Conservation (phyloP, 495 filamentous ascomycete species). For the Aspergillus leporis region DNA sequence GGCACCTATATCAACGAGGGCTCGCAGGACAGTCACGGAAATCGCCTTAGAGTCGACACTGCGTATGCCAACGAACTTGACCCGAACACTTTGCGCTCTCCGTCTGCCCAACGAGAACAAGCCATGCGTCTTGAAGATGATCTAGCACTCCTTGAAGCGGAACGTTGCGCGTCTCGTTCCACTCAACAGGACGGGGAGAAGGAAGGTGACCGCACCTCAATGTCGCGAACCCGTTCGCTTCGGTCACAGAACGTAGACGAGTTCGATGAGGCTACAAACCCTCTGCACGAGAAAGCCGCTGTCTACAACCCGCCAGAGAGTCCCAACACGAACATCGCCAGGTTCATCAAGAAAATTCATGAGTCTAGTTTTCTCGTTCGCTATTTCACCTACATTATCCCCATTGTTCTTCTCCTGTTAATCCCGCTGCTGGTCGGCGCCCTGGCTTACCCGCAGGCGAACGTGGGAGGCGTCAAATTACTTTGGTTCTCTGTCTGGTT, state of each 20-base stretch:
- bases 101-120: slow-evolving; percentile 61
- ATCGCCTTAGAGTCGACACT: slow-evolving; percentile 40
- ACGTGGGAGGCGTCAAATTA: slow-evolving; percentile 73
- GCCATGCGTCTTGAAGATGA: slow-evolving; percentile 80
- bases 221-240: slow-evolving; percentile 51
- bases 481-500: slow-evolving; percentile 96
- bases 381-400: slow-evolving; percentile 85
- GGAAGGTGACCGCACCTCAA: slow-evolving; percentile 39
- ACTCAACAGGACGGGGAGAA: slow-evolving; percentile 47
- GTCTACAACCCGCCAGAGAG: slow-evolving; percentile 69
- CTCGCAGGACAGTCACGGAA: slow-evolving; percentile 19
- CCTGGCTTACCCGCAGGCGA: slow-evolving; percentile 62
- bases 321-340: slow-evolving; percentile 59
- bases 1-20: slow-evolving; percentile 37
- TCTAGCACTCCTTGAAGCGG: slow-evolving; percentile 76
- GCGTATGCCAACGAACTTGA: slow-evolving; percentile 27
- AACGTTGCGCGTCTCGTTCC: slow-evolving; percentile 66
- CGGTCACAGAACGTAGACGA: slow-evolving; percentile 70
- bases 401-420: slow-evolving; percentile 69
- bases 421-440: slow-evolving; percentile 80
- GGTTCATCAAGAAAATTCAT: slow-evolving; percentile 66
- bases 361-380: slow-evolving; percentile 76
- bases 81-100: slow-evolving; percentile 36
- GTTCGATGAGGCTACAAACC: slow-evolving; percentile 76
- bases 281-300: slow-evolving; percentile 68